A percentile compares a stretch with the other conserved stretches of the same genome.
Evolutionary conservation across 2,329 filamentous ascomycete genomes (phyloP).

Genomic region (Penicillium sp.): DNA sequence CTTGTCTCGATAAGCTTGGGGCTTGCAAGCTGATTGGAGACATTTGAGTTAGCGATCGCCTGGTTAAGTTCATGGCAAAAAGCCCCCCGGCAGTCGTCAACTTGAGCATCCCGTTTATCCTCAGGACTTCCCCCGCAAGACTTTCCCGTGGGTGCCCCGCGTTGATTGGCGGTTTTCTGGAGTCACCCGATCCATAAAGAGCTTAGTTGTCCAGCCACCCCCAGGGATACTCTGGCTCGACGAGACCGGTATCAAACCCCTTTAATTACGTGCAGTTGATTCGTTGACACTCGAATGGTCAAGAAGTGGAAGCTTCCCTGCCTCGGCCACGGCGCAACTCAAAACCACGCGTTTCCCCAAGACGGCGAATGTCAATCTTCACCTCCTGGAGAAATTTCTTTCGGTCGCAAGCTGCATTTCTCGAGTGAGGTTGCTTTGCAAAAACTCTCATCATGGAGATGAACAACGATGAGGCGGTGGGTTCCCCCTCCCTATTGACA

Average conservation of each 20-base stretch:
- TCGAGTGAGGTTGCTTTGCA: background rate
- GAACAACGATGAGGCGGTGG: slow-evolving; percentile 53
- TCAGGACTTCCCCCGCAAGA: background rate
- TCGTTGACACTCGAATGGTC: background rate
- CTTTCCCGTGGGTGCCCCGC: background rate
- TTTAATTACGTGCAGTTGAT: slow-evolving; percentile 9
- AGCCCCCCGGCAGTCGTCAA: background rate
- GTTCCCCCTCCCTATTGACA: slow-evolving; percentile 20
- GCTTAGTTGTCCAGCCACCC: slow-evolving; percentile 1
- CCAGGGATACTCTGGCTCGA: background rate
- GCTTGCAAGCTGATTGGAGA: slow-evolving; percentile 3
- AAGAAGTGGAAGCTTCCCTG: slow-evolving; percentile 2
- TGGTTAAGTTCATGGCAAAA: background rate
- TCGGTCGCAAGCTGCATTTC: background rate
- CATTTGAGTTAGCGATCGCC: slow-evolving; percentile 2
- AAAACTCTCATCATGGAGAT: slow-evolving; percentile 54
- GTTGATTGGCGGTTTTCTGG: background rate
- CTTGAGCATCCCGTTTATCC: background rate
- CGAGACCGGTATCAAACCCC: slow-evolving; percentile 14
- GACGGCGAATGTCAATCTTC: background rate
- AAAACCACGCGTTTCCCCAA: slow-evolving; percentile 1
- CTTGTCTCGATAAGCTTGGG: background rate
- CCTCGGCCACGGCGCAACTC: slow-evolving; percentile 6
- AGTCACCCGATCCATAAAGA: background rate
- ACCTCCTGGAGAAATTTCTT: background rate